Base-by-base conservation (phyloP, 1,139 yeast genomes). In the Suhomyces guaymorum region DNA sequence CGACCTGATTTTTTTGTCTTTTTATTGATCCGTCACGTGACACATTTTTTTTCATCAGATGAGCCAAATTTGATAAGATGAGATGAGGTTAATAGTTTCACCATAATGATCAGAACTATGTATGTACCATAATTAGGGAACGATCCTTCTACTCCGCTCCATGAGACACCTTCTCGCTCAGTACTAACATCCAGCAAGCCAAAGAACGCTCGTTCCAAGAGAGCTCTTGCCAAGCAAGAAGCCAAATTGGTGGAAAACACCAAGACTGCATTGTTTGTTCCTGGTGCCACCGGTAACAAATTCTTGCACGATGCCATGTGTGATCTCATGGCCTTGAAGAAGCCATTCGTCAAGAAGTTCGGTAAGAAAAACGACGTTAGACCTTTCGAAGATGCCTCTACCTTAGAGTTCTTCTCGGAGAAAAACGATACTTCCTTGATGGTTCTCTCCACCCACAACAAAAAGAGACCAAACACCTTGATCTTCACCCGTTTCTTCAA, bases 171-270 rank as follows among this genome's bases (percentile, higher is more conserved):
- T n/a, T n/a, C n/a, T n/a, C n/a, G n/a, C n/a, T n/a, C n/a, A n/a
- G 8, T 12, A 39, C 45, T 40, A 42, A 41, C 43, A n/a, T n/a
- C 7, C 13, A 52, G 64, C 26, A 71, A 70, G 48, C 97, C 99
- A 30, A 90, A 89, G 66, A 92, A 84, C 57, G 97, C 97, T 39
- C 88, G 98, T 57, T 79, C 97, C 37, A 94, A 94, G 70, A 80
- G 99, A 61, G 97, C 96, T 10, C 61, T 90, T 49, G 96, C 90
- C 43, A 84, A 85, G 54, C 82, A 79, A 51, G 96, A 88, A 54
- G 81, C 97, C 38, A 92, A 89, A 66, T 63, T 88, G 35, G 84
- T 83, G 10, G 99, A 92, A 60, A 90, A 92, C 61, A 80, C 85
- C 46, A 94, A 94, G 65, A 76, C 80, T 37, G 97, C 97, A 0